Evolutionary conservation across 345 rosid genomes (phyloP), one percentile per base, ranked within the genome.

Genomic region (Cochlearia excelsa): DNA sequence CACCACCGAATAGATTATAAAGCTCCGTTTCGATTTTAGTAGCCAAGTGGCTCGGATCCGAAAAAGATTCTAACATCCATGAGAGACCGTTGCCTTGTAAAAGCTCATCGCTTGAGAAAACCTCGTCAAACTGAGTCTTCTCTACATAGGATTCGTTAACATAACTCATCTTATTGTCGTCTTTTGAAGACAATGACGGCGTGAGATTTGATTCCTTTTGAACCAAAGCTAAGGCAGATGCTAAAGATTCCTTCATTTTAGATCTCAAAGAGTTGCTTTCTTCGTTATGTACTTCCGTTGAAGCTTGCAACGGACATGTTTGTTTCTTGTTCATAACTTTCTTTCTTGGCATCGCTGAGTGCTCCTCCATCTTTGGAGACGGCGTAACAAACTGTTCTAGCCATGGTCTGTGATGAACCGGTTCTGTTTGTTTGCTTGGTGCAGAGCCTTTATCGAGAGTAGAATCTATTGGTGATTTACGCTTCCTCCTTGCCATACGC

Each of bases 11-110:
- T 50, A 85, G 69, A 59, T 93, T 87, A 71, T 77, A 93, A 30
- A 93, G 95, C 63, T 85, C 97, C 46, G 73, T 77, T 68, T 93
- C 99, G 46, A 93, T 84, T 71, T 73, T 67, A 35, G 66, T 69
- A 9, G 97, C 97, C 77, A 93, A 63, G 71, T 68, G 61, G 51
- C 81, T 65, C 6, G 93, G 88, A 57, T 81, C 77, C 46, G 65
- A 57, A 46, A 72, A 80, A 74, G 94, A 69, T 46, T 82, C 97
- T 77, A 87, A 28, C 5, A 77, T 82, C 97, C 97, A 93, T 47
- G 96, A 81, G 57, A 93, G 82, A 30, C 97, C 99, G 67, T 93
- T 89, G 53, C 94, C 97, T 74, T 84, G 97, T 76, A 93, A 71
- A 67, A 93, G 92, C 44, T 93, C 99, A 82, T 93, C 99, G 60